Evolutionary conservation across 2,329 filamentous ascomycete genomes (phyloP).

Genomic region (Penicillium digitatum): DNA sequence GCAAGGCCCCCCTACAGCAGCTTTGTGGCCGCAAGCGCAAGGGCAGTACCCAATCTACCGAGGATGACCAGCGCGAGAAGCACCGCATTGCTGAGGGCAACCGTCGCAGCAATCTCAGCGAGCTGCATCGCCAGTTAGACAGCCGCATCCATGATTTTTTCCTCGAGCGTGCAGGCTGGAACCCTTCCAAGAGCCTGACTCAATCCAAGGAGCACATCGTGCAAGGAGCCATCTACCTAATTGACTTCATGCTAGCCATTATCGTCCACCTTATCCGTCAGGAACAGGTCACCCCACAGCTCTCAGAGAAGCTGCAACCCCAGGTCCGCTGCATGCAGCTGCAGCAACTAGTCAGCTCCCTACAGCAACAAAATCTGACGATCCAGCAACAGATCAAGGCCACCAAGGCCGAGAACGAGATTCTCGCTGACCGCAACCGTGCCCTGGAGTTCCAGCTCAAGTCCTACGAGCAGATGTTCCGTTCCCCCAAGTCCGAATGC

Average conservation of each 20-base stretch:
- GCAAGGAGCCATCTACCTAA: slow-evolving; percentile 37
- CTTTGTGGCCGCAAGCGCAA: slow-evolving; percentile 41
- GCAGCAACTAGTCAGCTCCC: slow-evolving; percentile 32
- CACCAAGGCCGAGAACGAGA: slow-evolving; percentile 36
- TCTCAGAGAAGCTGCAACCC: slow-evolving; percentile 39
- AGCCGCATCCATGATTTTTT: slow-evolving; percentile 39
- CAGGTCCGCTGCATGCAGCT: slow-evolving; percentile 40
- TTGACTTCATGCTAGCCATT: slow-evolving; percentile 39
- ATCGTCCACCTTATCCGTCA: slow-evolving; percentile 36
- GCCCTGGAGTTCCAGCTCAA: slow-evolving; percentile 39
- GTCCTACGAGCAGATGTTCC: slow-evolving; percentile 39
- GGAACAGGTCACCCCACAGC: slow-evolving; percentile 35
- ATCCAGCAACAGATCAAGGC: slow-evolving; percentile 34
- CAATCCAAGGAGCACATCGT: slow-evolving; percentile 44
- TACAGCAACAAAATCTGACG: slow-evolving; percentile 38
- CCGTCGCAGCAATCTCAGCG: slow-evolving; percentile 40
- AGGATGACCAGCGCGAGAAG: slow-evolving; percentile 41
- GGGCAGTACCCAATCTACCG: slow-evolving; percentile 29
- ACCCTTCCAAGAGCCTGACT: slow-evolving; percentile 37
- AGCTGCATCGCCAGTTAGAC: slow-evolving; percentile 38
- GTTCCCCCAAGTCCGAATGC: slow-evolving; percentile 34
- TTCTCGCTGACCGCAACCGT: slow-evolving; percentile 34
- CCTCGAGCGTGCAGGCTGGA: slow-evolving; percentile 40
- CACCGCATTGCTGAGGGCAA: slow-evolving; percentile 42
- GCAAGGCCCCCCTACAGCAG: slow-evolving; percentile 39